A percentile compares a stretch with the other conserved stretches of the same genome.
These are phyloP conservation scores for Beta lomatogona DNA, from an alignment of 179 eudicot genomes.

Conservation along the genomic window DNA sequence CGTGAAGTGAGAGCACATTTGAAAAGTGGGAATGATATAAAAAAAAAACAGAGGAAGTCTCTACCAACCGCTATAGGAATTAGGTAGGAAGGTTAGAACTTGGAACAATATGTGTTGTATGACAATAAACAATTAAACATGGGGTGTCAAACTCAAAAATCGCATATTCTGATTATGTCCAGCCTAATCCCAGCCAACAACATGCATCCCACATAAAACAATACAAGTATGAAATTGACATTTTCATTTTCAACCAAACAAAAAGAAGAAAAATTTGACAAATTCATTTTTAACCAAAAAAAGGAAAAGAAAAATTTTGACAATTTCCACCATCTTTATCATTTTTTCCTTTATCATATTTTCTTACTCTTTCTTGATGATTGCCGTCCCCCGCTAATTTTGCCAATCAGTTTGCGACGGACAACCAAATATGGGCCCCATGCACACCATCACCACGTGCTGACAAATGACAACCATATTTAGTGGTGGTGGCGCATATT, in stretches of 20 bases:
- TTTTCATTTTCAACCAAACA: too few relatives aligned
- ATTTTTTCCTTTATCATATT: too few relatives aligned
- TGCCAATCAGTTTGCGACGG: neutral
- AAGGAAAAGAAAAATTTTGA: neutral
- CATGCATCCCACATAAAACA: neutral
- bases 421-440: conserved; percentile 10
- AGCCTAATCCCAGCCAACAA: conserved; percentile 17
- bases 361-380: neutral
- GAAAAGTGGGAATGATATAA: too few relatives aligned
- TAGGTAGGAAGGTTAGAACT: too few relatives aligned
- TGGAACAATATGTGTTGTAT: neutral
- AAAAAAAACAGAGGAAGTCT: too few relatives aligned
- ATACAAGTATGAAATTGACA: too few relatives aligned
- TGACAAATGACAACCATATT: conserved; percentile 8
- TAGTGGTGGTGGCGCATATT: conserved; percentile 22
- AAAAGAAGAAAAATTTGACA: too few relatives aligned
- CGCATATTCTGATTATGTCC: neutral
- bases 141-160: neutral
- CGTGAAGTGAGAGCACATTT: too few relatives aligned
- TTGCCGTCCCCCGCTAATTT: conserved; percentile 9
- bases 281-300: too few relatives aligned
- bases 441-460: neutral
- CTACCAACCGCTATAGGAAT: too few relatives aligned
- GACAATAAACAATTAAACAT: neutral
- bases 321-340: neutral